Percentiles rank a stretch among this genome's conserved stretches.
These are phyloP conservation scores for Psilocybe sp. DNA, from an alignment of 768 basidiomycete species.

Conservation along the genomic window DNA sequence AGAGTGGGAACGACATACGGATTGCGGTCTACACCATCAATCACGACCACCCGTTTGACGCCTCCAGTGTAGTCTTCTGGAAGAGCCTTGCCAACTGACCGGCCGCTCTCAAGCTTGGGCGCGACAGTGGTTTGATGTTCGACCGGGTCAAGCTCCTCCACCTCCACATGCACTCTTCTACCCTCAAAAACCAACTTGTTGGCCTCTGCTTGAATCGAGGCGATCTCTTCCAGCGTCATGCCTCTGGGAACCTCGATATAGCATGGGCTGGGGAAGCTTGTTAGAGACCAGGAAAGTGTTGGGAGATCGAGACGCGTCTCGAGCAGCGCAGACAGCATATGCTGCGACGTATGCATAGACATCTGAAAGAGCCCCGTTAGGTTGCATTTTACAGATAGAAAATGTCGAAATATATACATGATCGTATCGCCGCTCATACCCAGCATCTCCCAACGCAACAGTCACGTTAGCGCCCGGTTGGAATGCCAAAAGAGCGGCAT, in stretches of 20 bases:
- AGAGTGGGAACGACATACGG: constrained; percentile 44
- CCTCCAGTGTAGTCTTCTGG: constrained; percentile 76
- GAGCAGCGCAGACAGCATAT: constrained; percentile 77
- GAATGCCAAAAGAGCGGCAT: constrained; percentile 46
- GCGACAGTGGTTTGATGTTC: constrained; percentile 26
- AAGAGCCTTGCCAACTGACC: constrained; percentile 55
- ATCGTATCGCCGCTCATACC: constrained; percentile 66
- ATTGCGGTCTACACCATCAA: constrained; percentile 79
- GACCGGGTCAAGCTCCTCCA: constrained; percentile 55
- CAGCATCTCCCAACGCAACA: constrained; percentile 54
- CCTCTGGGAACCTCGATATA: constrained; percentile 77
- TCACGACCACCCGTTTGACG: constrained; percentile 75
- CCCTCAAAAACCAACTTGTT: constrained; percentile 72
- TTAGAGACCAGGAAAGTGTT: constrained; percentile 83
- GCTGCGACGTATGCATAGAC: constrained; percentile 84
- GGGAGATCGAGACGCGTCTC: constrained; percentile 60
- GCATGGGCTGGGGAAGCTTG: constrained; percentile 60
- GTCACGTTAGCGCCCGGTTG: constrained; percentile 48
- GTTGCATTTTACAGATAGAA: background rate
- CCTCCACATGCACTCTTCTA: constrained; percentile 67
- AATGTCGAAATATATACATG: constrained; percentile 56
- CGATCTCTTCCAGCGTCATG: constrained; percentile 63
- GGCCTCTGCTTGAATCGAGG: constrained; percentile 55
- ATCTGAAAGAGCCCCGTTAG: constrained; percentile 41
- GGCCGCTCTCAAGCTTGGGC: constrained; percentile 40